Evolutionary conservation across 768 basidiomycete genomes (phyloP).

Genomic region (Hygrophorus pudorinus): DNA sequence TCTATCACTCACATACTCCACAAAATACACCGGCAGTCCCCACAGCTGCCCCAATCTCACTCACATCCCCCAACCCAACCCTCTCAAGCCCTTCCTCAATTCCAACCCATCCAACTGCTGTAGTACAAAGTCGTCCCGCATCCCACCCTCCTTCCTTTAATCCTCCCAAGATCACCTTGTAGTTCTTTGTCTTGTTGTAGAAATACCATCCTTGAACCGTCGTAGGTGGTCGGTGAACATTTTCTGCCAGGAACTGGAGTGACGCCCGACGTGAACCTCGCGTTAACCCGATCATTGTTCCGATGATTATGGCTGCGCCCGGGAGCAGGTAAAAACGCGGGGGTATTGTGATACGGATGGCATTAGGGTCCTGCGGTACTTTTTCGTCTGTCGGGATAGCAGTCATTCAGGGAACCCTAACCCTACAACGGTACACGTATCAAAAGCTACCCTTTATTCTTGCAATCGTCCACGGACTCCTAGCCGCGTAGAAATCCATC

Average conservation of each 20-base stretch:
- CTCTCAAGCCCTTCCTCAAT: conserved; percentile 31
- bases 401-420: conserved; percentile 1
- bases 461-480: conserved; percentile 66
- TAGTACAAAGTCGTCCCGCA: conserved; percentile 34
- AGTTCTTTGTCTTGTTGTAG: conserved; percentile 95
- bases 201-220: conserved; percentile 92
- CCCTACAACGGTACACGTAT: neutral
- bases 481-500: conserved; percentile 94
- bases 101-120: conserved; percentile 33
- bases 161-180: conserved; percentile 66
- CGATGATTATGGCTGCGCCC: conserved; percentile 46
- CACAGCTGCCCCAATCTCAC: conserved; percentile 51
- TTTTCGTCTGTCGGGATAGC: neutral
- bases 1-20: conserved; percentile 35
- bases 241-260: conserved; percentile 83
- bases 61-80: conserved; percentile 29
- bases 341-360: conserved; percentile 34
- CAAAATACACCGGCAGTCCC: conserved; percentile 55
- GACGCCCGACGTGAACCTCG: conserved; percentile 64
- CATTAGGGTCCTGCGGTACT: neutral
- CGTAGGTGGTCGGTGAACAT: conserved; percentile 76
- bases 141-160: conserved; percentile 57
- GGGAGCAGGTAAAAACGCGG: conserved; percentile 56
- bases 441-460: conserved; percentile 34
- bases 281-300: conserved; percentile 61